Evolutionary conservation across 805 yeast genomes (phyloP).

Genomic region (Grigorovia yakushimaensis): DNA sequence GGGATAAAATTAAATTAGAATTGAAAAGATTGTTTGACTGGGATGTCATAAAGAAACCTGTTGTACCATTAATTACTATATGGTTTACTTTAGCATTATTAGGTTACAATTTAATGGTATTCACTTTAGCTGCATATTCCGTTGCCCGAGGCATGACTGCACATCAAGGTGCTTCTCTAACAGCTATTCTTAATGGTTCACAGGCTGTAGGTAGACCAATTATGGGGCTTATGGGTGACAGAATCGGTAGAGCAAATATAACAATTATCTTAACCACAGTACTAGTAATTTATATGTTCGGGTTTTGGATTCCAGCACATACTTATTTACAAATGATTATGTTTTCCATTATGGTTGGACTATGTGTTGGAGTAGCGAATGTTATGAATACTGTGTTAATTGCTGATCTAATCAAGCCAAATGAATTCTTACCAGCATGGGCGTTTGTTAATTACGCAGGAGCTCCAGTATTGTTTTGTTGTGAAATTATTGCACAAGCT

Average conservation of each 20-base stretch:
- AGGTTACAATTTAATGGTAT: constrained; percentile 36
- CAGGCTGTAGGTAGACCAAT: constrained; percentile 42
- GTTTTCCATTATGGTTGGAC: constrained; percentile 36
- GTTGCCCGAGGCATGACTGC: constrained; percentile 36
- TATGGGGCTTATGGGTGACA: constrained; percentile 38
- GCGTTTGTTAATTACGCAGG: constrained; percentile 27
- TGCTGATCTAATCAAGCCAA: constrained; percentile 34
- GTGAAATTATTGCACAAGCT: constrained; percentile 48
- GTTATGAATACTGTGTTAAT: constrained; percentile 34
- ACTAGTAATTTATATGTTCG: constrained; percentile 32
- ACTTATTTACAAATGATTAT: constrained; percentile 33
- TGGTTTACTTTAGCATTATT: constrained; percentile 32
- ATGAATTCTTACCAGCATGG: constrained; percentile 32
- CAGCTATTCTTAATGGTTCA: constrained; percentile 37
- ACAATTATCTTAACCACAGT: constrained; percentile 32
- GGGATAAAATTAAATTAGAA: constrained; percentile 20
- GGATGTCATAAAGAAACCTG: constrained; percentile 16
- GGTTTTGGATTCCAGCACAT: constrained; percentile 40
- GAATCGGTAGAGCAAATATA: constrained; percentile 38
- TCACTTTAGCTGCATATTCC: constrained; percentile 39
- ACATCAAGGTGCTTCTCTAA: constrained; percentile 35
- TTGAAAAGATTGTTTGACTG: constrained; percentile 10
- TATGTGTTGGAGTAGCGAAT: constrained; percentile 36
- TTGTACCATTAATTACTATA: constrained; percentile 26
- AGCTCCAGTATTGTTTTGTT: constrained; percentile 31